Conservation (phyloP, 305 asterid species). For the Solanum aculeatissimum region DNA sequence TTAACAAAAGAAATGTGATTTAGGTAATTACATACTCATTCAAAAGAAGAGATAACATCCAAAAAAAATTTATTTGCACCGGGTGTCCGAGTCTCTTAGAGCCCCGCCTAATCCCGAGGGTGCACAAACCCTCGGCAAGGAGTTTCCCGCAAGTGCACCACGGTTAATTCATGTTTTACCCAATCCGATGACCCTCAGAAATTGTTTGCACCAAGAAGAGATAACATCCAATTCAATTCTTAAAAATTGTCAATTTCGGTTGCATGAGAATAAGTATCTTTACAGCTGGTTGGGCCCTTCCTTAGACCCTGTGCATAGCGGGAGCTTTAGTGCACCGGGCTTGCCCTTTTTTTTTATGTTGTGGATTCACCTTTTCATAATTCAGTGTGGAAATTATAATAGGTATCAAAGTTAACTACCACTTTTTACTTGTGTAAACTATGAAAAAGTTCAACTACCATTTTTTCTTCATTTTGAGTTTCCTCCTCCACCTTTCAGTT, state of each 20-base stretch:
- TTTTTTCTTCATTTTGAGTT: neutral
- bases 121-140: too few species aligned
- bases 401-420: neutral
- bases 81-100: too few species aligned
- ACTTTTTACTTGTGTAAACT: neutral
- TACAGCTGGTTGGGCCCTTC: neutral
- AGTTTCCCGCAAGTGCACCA: too few species aligned
- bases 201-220: too few species aligned
- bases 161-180: too few species aligned
- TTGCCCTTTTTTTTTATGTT: neutral
- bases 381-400: neutral
- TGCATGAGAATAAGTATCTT: neutral
- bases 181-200: too few species aligned
- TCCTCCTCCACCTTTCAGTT: neutral
- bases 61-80: too few species aligned
- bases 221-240: neutral
- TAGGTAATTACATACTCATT: too few species aligned
- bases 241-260: neutral
- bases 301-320: too few species aligned
- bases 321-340: too few species aligned
- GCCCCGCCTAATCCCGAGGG: too few species aligned
- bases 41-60: neutral
- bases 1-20: too few species aligned
- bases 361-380: neutral
- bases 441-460: neutral